phyloP scores from a whole-genome alignment of 306 rosid genomes.

The Lathyrus sativus region DNA sequence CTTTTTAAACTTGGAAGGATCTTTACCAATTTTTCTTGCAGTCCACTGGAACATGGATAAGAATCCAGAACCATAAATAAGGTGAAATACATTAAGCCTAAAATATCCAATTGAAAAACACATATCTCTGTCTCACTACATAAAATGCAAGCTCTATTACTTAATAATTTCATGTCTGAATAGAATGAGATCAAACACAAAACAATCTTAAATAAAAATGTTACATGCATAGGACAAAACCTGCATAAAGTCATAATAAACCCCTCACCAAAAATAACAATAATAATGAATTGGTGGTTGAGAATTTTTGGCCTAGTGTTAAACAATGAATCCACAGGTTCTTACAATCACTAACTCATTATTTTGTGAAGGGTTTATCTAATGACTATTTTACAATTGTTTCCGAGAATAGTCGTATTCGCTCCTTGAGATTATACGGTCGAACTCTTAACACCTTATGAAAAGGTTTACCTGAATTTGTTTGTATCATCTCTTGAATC shows the following conservation, averaged over 20 bases:
- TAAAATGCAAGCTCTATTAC: conserved; percentile 52
- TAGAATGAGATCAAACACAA: conserved; percentile 22
- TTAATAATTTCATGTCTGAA: conserved; percentile 36
- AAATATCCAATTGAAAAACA: conserved; percentile 49
- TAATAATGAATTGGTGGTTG: conserved; percentile 25
- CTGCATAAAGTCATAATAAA: conserved; percentile 17
- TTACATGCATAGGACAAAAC: conserved; percentile 12
- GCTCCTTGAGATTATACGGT: background rate
- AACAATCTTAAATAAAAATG: conserved; percentile 34
- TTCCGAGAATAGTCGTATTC: background rate
- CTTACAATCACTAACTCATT: conserved; percentile 32
- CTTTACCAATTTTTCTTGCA: background rate
- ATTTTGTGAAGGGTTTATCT: conserved; percentile 28
- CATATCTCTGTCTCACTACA: conserved; percentile 72
- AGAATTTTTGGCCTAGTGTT: conserved; percentile 11
- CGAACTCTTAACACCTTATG: background rate
- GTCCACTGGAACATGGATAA: background rate
- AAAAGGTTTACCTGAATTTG: background rate
- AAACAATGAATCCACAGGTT: conserved; percentile 12
- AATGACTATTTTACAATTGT: background rate
- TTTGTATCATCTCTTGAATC: conserved; percentile 29
- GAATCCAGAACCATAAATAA: conserved; percentile 24
- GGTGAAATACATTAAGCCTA: background rate
- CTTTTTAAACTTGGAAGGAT: conserved; percentile 12
- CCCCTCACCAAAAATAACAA: conserved; percentile 25